phyloP scores from a whole-genome alignment of 257 asterid genomes.

The Primulina tabacum region DNA sequence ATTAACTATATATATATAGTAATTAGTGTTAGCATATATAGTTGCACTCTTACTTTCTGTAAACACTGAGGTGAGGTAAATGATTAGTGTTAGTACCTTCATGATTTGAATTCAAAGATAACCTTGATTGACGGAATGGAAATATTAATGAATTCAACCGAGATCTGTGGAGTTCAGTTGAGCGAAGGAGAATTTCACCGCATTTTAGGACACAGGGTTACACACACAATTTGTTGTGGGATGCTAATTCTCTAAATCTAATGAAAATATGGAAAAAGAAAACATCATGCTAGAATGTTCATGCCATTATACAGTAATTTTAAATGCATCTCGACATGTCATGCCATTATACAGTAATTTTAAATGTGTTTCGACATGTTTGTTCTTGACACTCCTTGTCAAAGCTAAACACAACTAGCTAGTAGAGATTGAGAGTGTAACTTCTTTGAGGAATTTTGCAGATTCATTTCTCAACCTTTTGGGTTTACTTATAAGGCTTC shows the following conservation, averaged over 20 bases:
- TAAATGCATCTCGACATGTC: background rate
- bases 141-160: background rate
- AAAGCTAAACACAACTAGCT: background rate
- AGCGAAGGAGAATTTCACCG: background rate
- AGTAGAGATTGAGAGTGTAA: background rate
- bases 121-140: background rate
- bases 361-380: background rate
- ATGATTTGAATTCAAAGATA: slow-evolving; percentile 2
- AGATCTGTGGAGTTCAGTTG: background rate
- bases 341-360: too few relatives aligned
- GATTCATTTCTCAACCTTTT: background rate
- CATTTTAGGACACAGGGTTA: background rate
- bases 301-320: too few relatives aligned
- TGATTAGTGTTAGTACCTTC: slow-evolving; percentile 16
- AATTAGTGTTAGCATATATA: background rate
- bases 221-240: background rate
- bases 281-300: background rate
- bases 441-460: background rate
- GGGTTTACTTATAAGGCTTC: background rate
- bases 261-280: background rate
- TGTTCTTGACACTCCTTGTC: background rate
- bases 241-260: background rate
- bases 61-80: slow-evolving; percentile 11
- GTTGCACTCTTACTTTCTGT: background rate
- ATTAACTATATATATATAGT: too few relatives aligned